Percentiles rank a stretch among this genome's conserved stretches.
Conservation (phyloP, 2,329 filamentous ascomycete genomes). For the Ceratocystis diversiconidia region DNA sequence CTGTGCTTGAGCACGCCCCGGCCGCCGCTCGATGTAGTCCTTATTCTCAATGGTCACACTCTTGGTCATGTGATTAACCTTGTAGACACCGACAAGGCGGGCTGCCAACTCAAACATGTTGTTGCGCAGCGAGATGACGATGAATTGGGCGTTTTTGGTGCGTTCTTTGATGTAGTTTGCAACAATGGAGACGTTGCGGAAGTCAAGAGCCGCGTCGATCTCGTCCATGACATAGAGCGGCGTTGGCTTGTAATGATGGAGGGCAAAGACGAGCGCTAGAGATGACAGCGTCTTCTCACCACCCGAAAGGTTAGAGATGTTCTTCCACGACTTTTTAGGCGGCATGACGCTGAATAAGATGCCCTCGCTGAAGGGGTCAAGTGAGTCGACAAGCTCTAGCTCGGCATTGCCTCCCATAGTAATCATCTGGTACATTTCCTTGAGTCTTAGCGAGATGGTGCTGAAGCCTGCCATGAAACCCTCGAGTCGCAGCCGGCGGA, state of each 20-base stretch:
- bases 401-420: slow-evolving; percentile 99
- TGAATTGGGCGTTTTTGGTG: slow-evolving; percentile 98
- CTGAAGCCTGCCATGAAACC: slow-evolving; percentile 98
- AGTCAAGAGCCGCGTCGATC: slow-evolving; percentile 95
- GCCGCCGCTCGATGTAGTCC: slow-evolving; percentile 49
- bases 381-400: slow-evolving; percentile 85
- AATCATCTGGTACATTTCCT: slow-evolving; percentile 99
- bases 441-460: slow-evolving; percentile 81
- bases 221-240: slow-evolving; percentile 99
- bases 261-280: slow-evolving; percentile 87
- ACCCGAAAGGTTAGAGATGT: slow-evolving; percentile 88
- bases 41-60: slow-evolving; percentile 78
- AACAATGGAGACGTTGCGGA: slow-evolving; percentile 95
- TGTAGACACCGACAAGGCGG: slow-evolving; percentile 91
- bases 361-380: slow-evolving; percentile 93
- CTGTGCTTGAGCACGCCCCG: slow-evolving; percentile 25
- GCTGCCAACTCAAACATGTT: slow-evolving; percentile 99
- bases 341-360: slow-evolving; percentile 98
- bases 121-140: slow-evolving; percentile 93
- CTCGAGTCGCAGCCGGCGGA: slow-evolving; percentile 77
- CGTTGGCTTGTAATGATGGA: slow-evolving; percentile 96
- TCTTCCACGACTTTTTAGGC: slow-evolving; percentile 99
- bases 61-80: slow-evolving; percentile 98
- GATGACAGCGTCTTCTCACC: slow-evolving; percentile 94
- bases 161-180: slow-evolving; percentile 98